Conservation (phyloP, 2,329 filamentous ascomycete genomes). For the Penicillium occitanis region DNA sequence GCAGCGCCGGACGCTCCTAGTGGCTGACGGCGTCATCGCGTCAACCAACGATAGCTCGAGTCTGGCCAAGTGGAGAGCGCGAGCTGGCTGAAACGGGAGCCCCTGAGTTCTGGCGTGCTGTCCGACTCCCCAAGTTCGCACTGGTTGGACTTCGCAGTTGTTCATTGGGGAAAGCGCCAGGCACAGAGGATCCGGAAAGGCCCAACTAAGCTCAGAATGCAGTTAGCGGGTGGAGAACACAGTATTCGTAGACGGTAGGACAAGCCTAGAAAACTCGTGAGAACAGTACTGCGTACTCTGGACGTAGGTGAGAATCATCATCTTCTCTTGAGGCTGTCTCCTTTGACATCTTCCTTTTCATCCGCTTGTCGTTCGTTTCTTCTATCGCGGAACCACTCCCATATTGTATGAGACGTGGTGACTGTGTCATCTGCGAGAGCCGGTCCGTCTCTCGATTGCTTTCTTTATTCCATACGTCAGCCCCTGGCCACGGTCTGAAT, state of each 20-base stretch:
- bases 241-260: slow-evolving; percentile 15
- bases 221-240: slow-evolving; percentile 18
- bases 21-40: slow-evolving; percentile 17
- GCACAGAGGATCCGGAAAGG: slow-evolving; percentile 2
- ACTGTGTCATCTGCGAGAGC: slow-evolving; percentile 38
- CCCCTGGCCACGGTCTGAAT: slow-evolving; percentile 20
- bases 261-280: slow-evolving; percentile 17
- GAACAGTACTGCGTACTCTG: neutral
- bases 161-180: slow-evolving; percentile 12
- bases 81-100: slow-evolving; percentile 21
- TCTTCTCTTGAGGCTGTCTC: neutral
- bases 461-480: slow-evolving; percentile 22
- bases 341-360: slow-evolving; percentile 4
- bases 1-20: slow-evolving; percentile 18
- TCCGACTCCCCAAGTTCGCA: neutral
- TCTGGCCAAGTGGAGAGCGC: slow-evolving; percentile 16
- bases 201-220: slow-evolving; percentile 15
- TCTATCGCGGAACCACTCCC: slow-evolving; percentile 26
- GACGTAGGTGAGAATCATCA: neutral
- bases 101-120: slow-evolving; percentile 19
- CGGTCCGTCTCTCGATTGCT: slow-evolving; percentile 29
- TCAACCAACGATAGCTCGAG: slow-evolving; percentile 18
- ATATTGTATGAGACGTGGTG: slow-evolving; percentile 30
- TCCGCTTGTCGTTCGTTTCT: slow-evolving; percentile 27
- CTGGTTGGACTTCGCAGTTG: neutral